A percentile compares a stretch with the other conserved stretches of the same genome.
Evolutionary conservation across 768 basidiomycete genomes (phyloP).

Genomic region (Chlorophyllum brunneum): DNA sequence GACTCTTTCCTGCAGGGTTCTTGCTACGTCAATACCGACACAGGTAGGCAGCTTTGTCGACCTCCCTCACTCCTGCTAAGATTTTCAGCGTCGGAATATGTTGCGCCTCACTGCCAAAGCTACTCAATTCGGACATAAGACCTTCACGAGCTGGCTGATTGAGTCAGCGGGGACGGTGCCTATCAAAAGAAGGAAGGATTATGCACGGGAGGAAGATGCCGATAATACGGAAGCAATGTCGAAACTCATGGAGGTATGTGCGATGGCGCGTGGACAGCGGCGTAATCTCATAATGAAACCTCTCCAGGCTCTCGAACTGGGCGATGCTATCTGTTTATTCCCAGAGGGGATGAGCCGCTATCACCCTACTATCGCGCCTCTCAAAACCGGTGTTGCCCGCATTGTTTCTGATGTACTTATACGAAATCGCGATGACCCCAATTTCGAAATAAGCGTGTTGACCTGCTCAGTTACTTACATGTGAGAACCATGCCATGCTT

Average conservation of each 20-base stretch:
- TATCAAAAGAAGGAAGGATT: conserved; percentile 73
- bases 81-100: conserved; percentile 64
- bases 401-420: conserved; percentile 76
- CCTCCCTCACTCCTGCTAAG: not conserved
- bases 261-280: not conserved
- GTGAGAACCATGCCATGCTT: conserved; percentile 31
- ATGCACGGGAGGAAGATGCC: conserved; percentile 35
- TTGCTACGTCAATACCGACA: conserved; percentile 71
- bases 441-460: conserved; percentile 69
- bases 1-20: conserved; percentile 39
- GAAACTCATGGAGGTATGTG: conserved; percentile 58
- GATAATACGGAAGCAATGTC: conserved; percentile 73
- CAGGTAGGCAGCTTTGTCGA: conserved; percentile 36
- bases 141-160: conserved; percentile 89
- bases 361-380: conserved; percentile 80
- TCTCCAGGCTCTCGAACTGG: conserved; percentile 63
- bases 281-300: conserved; percentile 7
- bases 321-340: conserved; percentile 80
- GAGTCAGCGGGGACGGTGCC: conserved; percentile 87
- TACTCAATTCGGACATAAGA: conserved; percentile 77
- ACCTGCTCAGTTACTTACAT: conserved; percentile 85
- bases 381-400: conserved; percentile 87
- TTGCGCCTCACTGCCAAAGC: conserved; percentile 85
- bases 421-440: conserved; percentile 59
- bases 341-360: conserved; percentile 87